Percentiles rank a stretch among this genome's conserved stretches.
These are phyloP conservation scores for Candida namnaoensis DNA, from an alignment of 805 yeast species.

Conservation along the genomic window DNA sequence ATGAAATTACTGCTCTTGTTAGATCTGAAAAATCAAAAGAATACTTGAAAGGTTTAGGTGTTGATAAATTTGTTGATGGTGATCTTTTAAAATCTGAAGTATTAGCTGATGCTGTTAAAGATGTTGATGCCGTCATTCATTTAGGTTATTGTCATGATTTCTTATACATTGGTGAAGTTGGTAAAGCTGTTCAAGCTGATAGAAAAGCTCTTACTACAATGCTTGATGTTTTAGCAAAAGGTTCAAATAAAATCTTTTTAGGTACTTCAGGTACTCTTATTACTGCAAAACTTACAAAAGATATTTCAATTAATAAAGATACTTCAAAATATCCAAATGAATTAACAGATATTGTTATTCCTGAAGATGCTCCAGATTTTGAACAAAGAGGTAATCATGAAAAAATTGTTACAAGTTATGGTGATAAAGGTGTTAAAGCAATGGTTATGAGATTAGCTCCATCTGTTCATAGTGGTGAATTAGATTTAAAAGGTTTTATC, in stretches of 20 bases:
- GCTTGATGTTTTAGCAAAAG: slow-evolving; percentile 17
- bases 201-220: slow-evolving; percentile 19
- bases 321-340: background rate
- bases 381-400: slow-evolving; percentile 9
- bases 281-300: slow-evolving; percentile 2
- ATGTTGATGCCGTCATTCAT: slow-evolving; percentile 28
- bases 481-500: slow-evolving; percentile 18
- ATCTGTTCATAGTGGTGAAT: slow-evolving; percentile 22
- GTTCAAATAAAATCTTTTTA: slow-evolving; percentile 20
- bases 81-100: slow-evolving; percentile 19
- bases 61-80: slow-evolving; percentile 18
- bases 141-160: slow-evolving; percentile 25
- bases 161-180: slow-evolving; percentile 11
- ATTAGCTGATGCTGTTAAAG: slow-evolving; percentile 18
- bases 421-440: slow-evolving; percentile 18
- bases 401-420: slow-evolving; percentile 7
- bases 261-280: slow-evolving; percentile 14
- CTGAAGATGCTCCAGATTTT: background rate
- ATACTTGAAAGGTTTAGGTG: slow-evolving; percentile 17
- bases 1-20: slow-evolving; percentile 21
- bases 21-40: slow-evolving; percentile 22
- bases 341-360: slow-evolving; percentile 5
- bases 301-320: slow-evolving; percentile 1
- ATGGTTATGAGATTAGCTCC: slow-evolving; percentile 21
- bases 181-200: slow-evolving; percentile 14